Conservation (phyloP, 129 eudicot species). For the Pulicaria dysenterica region DNA sequence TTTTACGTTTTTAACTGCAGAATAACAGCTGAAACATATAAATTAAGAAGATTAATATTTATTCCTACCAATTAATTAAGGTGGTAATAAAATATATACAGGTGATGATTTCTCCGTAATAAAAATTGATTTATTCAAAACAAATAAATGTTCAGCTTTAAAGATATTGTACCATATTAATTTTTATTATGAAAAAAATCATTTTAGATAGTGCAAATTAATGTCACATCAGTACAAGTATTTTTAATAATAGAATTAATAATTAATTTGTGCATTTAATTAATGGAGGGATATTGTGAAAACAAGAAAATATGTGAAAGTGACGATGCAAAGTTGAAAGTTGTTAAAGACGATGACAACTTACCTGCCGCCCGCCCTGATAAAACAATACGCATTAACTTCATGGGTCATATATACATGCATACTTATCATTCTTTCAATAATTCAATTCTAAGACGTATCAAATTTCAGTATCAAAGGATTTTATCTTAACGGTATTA, state of each 20-base stretch:
- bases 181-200: too few species aligned
- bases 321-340: slow-evolving; percentile 14
- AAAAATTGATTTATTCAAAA: too few species aligned
- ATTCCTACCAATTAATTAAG: slow-evolving; percentile 16
- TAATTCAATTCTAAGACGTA: slow-evolving; percentile 9
- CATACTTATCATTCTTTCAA: slow-evolving; percentile 20
- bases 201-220: too few species aligned
- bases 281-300: slow-evolving; percentile 16
- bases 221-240: slow-evolving; percentile 30
- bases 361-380: slow-evolving; percentile 24
- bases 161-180: too few species aligned
- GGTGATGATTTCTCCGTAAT: too few species aligned
- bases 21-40: neutral
- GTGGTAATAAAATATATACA: neutral
- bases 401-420: slow-evolving; percentile 29
- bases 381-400: slow-evolving; percentile 26
- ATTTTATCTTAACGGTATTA: too few species aligned
- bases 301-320: slow-evolving; percentile 8
- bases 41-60: neutral
- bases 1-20: neutral
- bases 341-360: slow-evolving; percentile 25
- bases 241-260: neutral
- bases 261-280: neutral
- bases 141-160: too few species aligned
- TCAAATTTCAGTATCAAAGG: too few species aligned